Base-by-base conservation (phyloP, 2,329 filamentous ascomycete genomes). In the Tolypocladium paradoxum region DNA sequence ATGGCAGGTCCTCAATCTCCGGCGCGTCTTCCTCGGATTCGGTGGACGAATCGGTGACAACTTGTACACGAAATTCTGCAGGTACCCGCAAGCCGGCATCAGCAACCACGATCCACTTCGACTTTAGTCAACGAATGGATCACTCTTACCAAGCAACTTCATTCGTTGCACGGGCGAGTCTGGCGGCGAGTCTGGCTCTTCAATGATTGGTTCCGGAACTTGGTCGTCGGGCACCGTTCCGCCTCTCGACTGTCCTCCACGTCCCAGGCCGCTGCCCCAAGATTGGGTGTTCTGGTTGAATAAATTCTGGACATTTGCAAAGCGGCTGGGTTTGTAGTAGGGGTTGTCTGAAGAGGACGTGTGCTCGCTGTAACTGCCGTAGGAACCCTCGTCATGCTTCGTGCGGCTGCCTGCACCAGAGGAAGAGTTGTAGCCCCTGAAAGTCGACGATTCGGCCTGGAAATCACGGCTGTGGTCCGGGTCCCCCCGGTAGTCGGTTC, bases 121-220 rank as follows among this genome's bases (percentile, higher is more conserved):
- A 33, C 14, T 52, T 18, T 24, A 9, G 20, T 40, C n/a, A 47
- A 20, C 3, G 5, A 12, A 24, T 20, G 43, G 20, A 20, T 47
- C 8, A 24, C 2, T 55, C 64, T 54, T 60, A 70, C 68, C 67
- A 47, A 71, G 60, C 43, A 68, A 51, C 34, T 62, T 63, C 4
- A 60, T 55, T 27, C 49, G 49, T 16, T 48, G 53, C 8, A 61
- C 54, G 12, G 65, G 61, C 3, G 65, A 63, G 7, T 54, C 50
- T 6, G 58, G 49, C 3, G 62, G 53, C 16, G 66, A 66, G 22
- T 56, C 56, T 18, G 65, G 63, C 54, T 71, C 69, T 46, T 71
- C 69, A 33, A 70, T 61, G 34, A 67, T 66, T 2, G 68, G 66
- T 38, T 65, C 59, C 1, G 65, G 64, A 14, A 66, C 54, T 16